Percentiles rank a stretch among this genome's conserved stretches.
Evolutionary conservation across 2,329 filamentous ascomycete species (phyloP).

Genomic region (Xylaria digitata): DNA sequence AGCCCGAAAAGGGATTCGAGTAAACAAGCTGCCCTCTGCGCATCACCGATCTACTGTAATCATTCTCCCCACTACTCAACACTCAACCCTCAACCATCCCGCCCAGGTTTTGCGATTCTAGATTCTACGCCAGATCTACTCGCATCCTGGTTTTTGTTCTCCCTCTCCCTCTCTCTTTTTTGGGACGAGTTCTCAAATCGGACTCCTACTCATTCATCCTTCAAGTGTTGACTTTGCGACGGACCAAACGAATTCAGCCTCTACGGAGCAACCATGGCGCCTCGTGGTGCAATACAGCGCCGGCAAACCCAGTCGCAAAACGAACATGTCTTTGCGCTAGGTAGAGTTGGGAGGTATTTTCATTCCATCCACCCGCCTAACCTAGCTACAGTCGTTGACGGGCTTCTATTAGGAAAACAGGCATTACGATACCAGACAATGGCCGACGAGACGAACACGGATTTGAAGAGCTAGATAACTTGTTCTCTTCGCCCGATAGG

Average conservation of each 20-base stretch:
- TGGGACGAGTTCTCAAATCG: neutral
- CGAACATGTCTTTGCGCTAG: constrained; percentile 63
- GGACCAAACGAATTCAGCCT: neutral
- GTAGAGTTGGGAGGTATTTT: constrained; percentile 60
- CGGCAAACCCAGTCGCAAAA: constrained; percentile 55
- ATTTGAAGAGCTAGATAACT: constrained; percentile 85
- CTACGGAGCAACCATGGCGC: constrained; percentile 51
- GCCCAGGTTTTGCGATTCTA: constrained; percentile 14
- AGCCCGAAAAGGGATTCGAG: constrained; percentile 30
- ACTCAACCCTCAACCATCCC: neutral
- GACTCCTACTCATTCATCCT: neutral
- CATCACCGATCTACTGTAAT: constrained; percentile 3
- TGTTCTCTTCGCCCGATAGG: constrained; percentile 89
- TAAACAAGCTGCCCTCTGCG: constrained; percentile 24
- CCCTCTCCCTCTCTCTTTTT: neutral
- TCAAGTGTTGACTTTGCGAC: constrained; percentile 3
- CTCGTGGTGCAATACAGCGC: constrained; percentile 51
- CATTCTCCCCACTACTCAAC: constrained; percentile 26
- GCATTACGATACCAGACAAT: constrained; percentile 80
- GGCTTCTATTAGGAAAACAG: constrained; percentile 77
- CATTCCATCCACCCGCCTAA: neutral
- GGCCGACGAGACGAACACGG: constrained; percentile 90
- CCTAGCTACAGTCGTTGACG: constrained; percentile 1
- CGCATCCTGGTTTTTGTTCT: neutral
- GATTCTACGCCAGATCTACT: neutral